Conservation (phyloP, 768 basidiomycete species). For the Phaeotremella skinneri region DNA sequence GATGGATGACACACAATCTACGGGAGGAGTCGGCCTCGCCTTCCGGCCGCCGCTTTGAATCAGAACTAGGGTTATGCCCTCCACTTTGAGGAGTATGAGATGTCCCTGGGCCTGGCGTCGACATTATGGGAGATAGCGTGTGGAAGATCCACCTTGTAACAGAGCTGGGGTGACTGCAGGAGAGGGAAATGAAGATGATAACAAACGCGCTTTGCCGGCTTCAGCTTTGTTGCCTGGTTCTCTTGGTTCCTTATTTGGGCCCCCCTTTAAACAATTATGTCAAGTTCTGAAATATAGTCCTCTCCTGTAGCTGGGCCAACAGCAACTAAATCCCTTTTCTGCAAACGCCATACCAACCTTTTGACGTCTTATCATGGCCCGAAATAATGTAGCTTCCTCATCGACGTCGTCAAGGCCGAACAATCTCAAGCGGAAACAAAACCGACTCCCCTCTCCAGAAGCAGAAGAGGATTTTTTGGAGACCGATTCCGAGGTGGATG, state of each 20-base stretch:
- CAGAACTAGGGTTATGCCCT: constrained; percentile 4
- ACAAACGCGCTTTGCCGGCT: no score
- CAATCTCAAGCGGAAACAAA: background rate
- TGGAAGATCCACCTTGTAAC: background rate
- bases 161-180: background rate
- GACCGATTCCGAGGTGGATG: constrained; percentile 48
- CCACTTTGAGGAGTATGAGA: constrained; percentile 11
- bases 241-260: no score
- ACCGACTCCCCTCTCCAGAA: constrained; percentile 12
- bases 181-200: no score
- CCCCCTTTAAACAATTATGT: no score
- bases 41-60: constrained; percentile 28
- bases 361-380: constrained; percentile 1
- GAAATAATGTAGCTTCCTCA: constrained; percentile 7
- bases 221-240: no score
- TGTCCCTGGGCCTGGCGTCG: constrained; percentile 14
- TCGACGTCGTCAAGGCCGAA: constrained; percentile 4
- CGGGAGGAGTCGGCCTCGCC: constrained; percentile 27
- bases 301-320: no score
- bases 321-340: background rate
- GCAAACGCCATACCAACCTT: background rate
- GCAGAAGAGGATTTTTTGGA: constrained; percentile 36
- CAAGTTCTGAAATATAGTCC: no score
- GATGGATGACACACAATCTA: constrained; percentile 27
- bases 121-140: constrained; percentile 8